phyloP scores from a whole-genome alignment of 2,329 filamentous ascomycete species.

The Cryphonectria parasitica region DNA sequence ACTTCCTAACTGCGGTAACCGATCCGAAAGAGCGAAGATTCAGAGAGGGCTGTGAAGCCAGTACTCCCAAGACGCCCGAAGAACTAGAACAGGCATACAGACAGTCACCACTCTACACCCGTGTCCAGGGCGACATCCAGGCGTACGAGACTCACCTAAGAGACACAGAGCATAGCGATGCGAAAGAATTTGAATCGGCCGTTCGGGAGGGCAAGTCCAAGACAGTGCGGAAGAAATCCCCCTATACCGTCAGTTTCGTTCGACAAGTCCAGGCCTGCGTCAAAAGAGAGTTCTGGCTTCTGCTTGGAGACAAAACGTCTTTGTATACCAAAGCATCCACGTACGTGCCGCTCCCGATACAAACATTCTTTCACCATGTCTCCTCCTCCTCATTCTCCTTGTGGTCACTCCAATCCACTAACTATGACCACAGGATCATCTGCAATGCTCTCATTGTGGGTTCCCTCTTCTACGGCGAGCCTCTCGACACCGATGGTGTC shows the following conservation, averaged over 20 bases:
- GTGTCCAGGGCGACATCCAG: conserved; percentile 59
- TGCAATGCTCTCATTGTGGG: conserved; percentile 75
- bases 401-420: neutral
- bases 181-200: conserved; percentile 66
- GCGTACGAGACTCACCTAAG: conserved; percentile 44
- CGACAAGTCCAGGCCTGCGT: conserved; percentile 72
- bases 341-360: conserved; percentile 63
- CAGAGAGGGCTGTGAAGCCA: conserved; percentile 65
- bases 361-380: too few species aligned
- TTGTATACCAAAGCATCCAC: conserved; percentile 81
- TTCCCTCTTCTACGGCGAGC: conserved; percentile 75
- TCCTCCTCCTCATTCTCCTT: neutral
- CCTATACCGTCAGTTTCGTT: conserved; percentile 76
- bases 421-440: conserved; percentile 53
- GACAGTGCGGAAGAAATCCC: conserved; percentile 68
- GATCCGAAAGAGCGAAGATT: conserved; percentile 74
- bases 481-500: conserved; percentile 62
- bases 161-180: conserved; percentile 62
- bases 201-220: conserved; percentile 71
- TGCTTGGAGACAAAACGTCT: conserved; percentile 74
- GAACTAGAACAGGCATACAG: conserved; percentile 70
- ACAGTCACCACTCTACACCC: conserved; percentile 61
- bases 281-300: conserved; percentile 76
- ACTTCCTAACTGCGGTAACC: conserved; percentile 77
- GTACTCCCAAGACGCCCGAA: conserved; percentile 69